Evolutionary conservation across 352 stramenopile genomes (phyloP).

Genomic region (Phytophthora citricola): DNA sequence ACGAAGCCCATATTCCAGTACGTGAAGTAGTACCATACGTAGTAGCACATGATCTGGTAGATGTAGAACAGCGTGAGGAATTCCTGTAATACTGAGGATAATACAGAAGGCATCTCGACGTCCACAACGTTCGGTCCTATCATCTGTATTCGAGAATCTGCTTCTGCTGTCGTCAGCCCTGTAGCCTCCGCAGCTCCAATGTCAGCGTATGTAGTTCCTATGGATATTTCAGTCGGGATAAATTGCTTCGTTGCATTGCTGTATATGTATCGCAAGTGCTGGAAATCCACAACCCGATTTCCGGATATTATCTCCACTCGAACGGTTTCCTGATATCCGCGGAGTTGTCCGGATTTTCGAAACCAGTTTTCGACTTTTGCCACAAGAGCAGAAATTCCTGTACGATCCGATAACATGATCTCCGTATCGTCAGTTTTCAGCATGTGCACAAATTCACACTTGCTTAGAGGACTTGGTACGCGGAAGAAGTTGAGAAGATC

Average conservation of each 20-base stretch:
- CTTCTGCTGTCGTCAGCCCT: conserved; percentile 24
- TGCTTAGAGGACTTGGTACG: conserved; percentile 23
- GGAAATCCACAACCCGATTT: conserved; percentile 43
- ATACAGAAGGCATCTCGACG: conserved; percentile 47
- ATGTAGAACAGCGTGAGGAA: conserved; percentile 58
- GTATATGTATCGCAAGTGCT: conserved; percentile 59
- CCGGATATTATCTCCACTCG: conserved; percentile 23
- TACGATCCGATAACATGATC: conserved; percentile 38
- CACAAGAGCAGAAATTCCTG: conserved; percentile 37
- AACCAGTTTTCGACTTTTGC: conserved; percentile 39
- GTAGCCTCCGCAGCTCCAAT: conserved; percentile 17
- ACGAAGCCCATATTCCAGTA: conserved; percentile 57
- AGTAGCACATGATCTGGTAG: conserved; percentile 68
- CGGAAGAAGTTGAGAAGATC: conserved; percentile 49
- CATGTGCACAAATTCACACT: conserved; percentile 46
- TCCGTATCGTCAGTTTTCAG: conserved; percentile 38
- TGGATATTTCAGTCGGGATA: conserved; percentile 33
- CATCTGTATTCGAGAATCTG: conserved; percentile 22
- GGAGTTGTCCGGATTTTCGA: conserved; percentile 18
- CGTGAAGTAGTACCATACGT: conserved; percentile 63
- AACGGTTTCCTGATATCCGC: conserved; percentile 43
- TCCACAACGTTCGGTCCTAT: conserved; percentile 48
- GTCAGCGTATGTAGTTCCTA: conserved; percentile 33
- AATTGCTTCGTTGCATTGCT: conserved; percentile 31
- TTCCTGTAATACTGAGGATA: conserved; percentile 39